phyloP scores from a whole-genome alignment of 768 basidiomycete species.

The Termitomyces bulborhizus region DNA sequence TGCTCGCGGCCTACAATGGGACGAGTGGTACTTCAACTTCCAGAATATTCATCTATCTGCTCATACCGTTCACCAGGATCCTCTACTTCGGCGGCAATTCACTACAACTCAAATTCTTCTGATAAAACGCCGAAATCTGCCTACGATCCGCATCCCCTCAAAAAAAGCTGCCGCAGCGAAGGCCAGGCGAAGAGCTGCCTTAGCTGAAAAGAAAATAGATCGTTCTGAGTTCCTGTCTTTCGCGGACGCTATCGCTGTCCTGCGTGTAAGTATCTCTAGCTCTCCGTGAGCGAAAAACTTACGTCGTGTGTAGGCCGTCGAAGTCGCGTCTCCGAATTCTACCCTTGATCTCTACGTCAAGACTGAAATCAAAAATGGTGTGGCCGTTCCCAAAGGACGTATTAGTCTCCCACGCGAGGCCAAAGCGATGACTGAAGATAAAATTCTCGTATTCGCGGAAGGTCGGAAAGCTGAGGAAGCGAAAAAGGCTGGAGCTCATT shows the following conservation, averaged over 20 bases:
- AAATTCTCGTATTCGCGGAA: constrained; percentile 91
- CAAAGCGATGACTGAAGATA: constrained; percentile 62
- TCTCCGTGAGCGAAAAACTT: not conserved
- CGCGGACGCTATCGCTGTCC: constrained; percentile 57
- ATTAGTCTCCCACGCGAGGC: constrained; percentile 80
- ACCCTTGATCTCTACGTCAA: constrained; percentile 79
- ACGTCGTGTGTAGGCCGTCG: constrained; percentile 56
- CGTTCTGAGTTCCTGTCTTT: constrained; percentile 64
- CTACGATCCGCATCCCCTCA: constrained; percentile 51
- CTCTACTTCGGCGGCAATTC: constrained; percentile 36
- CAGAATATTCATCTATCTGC: not conserved
- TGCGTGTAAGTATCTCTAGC: constrained; percentile 46
- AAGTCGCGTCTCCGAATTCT: constrained; percentile 69
- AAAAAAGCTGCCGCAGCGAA: constrained; percentile 70
- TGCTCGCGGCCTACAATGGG: constrained; percentile 17
- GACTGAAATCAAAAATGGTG: constrained; percentile 71
- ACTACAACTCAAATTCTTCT: constrained; percentile 42
- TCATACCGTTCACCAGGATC: constrained; percentile 7
- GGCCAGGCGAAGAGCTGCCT: constrained; percentile 49
- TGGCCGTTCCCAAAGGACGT: constrained; percentile 85
- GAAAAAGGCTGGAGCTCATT: constrained; percentile 79
- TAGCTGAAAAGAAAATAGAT: constrained; percentile 49
- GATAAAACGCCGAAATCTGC: constrained; percentile 41
- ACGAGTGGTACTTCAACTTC: constrained; percentile 8
- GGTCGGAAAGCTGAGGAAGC: constrained; percentile 80